Evolutionary conservation across 1,139 yeast genomes (phyloP).

Genomic region (Maudiozyma humilis): DNA sequence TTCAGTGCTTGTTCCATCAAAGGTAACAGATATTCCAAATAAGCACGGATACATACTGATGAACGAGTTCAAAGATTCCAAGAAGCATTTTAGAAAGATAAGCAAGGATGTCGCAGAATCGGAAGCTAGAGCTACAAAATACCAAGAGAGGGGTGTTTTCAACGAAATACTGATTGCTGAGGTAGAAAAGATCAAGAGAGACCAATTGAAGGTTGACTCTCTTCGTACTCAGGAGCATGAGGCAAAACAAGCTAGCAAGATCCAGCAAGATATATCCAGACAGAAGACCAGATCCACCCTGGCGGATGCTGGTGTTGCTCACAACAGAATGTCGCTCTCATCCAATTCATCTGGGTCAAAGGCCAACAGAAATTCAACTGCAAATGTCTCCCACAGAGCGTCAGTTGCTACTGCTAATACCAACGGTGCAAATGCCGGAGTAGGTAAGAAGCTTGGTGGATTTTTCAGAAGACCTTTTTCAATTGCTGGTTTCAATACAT

Average conservation of each 20-base stretch:
- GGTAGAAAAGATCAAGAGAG: conserved; percentile 44
- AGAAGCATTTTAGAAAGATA: conserved; percentile 16
- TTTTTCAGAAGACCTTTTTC: conserved; percentile 43
- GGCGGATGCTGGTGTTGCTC: conserved; percentile 8
- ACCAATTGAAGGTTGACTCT: conserved; percentile 38
- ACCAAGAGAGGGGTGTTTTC: conserved; percentile 37
- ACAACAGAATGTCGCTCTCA: neutral
- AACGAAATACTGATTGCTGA: conserved; percentile 40
- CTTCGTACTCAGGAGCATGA: conserved; percentile 36
- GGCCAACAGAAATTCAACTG: conserved; percentile 21
- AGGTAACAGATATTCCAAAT: conserved; percentile 12
- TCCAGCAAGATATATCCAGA: conserved; percentile 15
- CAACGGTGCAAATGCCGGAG: conserved; percentile 23
- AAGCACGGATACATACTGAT: conserved; percentile 22
- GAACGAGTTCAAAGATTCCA: conserved; percentile 17
- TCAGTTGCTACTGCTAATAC: conserved; percentile 20
- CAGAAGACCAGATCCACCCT: conserved; percentile 16
- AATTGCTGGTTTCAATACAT: conserved; percentile 34
- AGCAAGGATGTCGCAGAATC: conserved; percentile 37
- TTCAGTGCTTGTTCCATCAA: conserved; percentile 34
- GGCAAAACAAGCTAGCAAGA: conserved; percentile 16
- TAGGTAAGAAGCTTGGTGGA: conserved; percentile 37
- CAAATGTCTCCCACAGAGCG: conserved; percentile 15
- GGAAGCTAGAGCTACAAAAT: conserved; percentile 36
- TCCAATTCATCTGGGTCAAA: conserved; percentile 4